A percentile compares a stretch with the other conserved stretches of the same genome.
Conservation (phyloP, 306 rosid genomes). For the Benincasa hispida region DNA sequence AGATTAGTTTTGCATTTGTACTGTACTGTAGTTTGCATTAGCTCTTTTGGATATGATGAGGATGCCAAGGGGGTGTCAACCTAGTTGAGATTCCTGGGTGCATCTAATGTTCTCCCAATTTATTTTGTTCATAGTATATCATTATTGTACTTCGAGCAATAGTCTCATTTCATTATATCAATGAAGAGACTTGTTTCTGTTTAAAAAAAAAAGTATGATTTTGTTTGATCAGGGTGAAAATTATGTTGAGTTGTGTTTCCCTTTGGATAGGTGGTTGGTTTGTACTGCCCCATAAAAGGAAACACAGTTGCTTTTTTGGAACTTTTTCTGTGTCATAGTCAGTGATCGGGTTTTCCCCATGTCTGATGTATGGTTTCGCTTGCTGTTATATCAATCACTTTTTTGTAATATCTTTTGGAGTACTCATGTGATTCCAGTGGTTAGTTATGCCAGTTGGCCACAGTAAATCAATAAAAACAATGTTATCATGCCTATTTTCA, state of each 20-base stretch:
- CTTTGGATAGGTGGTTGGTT: not conserved
- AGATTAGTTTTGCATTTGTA: too few relatives aligned
- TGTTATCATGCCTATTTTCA: not conserved
- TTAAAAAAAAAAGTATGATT: too few relatives aligned
- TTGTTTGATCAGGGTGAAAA: not conserved
- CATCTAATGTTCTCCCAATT: too few relatives aligned
- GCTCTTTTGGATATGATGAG: too few relatives aligned
- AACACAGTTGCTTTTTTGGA: not conserved
- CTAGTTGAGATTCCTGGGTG: too few relatives aligned
- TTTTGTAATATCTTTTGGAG: not conserved
- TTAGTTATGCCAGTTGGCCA: not conserved
- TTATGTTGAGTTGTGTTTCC: not conserved
- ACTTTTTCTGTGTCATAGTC: not conserved
- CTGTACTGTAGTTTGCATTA: too few relatives aligned
- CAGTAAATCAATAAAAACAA: not conserved
- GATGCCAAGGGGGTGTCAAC: too few relatives aligned
- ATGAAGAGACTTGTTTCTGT: too few relatives aligned
- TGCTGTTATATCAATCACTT: not conserved
- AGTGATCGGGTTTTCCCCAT: not conserved
- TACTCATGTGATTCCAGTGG: not conserved
- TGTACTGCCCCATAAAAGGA: not conserved
- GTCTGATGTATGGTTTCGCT: not conserved
- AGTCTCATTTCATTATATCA: too few relatives aligned
- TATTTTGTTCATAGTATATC: too few relatives aligned
- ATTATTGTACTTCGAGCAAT: too few relatives aligned